A percentile compares a stretch with the other conserved stretches of the same genome.
These are phyloP conservation scores for Chaetomium globosum DNA, from an alignment of 2,329 filamentous ascomycete species.

Conservation along the genomic window DNA sequence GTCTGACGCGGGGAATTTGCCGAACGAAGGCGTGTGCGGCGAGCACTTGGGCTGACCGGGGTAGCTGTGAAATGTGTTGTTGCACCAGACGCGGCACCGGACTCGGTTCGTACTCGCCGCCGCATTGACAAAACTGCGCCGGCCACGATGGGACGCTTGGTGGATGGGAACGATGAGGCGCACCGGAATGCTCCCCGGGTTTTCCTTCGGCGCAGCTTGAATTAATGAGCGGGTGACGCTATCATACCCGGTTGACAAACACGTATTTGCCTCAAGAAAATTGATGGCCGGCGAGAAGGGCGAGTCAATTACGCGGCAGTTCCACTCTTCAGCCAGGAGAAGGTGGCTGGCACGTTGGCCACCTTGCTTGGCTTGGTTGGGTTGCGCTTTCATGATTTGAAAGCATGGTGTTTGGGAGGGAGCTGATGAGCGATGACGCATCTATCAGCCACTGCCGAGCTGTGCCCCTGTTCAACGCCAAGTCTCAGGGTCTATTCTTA, in stretches of 20 bases:
- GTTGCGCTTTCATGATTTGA: constrained; percentile 1
- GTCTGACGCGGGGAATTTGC: not conserved
- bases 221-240: not conserved
- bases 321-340: constrained; percentile 1
- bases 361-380: not conserved
- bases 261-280: not conserved
- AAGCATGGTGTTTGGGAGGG: constrained; percentile 1
- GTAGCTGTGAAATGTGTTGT: not conserved
- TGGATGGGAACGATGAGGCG: not conserved
- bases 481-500: not conserved
- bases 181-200: not conserved
- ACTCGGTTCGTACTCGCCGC: not conserved
- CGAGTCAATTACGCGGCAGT: not conserved
- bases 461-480: not conserved
- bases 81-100: constrained; percentile 1
- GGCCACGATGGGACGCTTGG: not conserved
- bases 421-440: constrained; percentile 5
- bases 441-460: constrained; percentile 12
- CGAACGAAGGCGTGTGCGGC: constrained; percentile 3
- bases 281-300: too few species aligned
- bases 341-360: not conserved
- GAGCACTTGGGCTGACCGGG: not conserved
- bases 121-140: not conserved
- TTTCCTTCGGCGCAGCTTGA: not conserved
- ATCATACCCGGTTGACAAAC: not conserved